These are phyloP conservation scores for Solanum hybrid DNA, from an alignment of 305 asterid genomes.

Conservation along the genomic window DNA sequence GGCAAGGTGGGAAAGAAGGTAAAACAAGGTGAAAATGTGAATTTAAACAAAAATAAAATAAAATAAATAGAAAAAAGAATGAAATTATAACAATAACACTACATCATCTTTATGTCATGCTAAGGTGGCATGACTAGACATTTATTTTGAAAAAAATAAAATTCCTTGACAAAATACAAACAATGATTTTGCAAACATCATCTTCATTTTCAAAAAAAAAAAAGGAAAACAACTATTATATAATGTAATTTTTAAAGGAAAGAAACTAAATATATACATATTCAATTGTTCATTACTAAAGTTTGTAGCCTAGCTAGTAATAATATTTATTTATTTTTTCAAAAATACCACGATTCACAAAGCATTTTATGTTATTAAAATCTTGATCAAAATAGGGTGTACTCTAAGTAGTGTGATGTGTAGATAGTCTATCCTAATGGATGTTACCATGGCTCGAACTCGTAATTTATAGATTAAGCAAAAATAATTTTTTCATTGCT, in stretches of 20 bases:
- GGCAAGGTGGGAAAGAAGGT: no score
- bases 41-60: not conserved
- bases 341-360: not conserved
- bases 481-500: not conserved
- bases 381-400: not conserved
- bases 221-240: not conserved
- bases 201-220: not conserved
- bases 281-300: not conserved
- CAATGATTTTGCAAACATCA: not conserved
- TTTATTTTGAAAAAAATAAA: not conserved
- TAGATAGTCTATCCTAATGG: not conserved
- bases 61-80: not conserved
- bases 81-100: not conserved
- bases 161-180: not conserved
- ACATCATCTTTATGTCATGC: not conserved
- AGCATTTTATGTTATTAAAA: no score
- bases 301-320: not conserved
- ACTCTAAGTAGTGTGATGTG: not conserved
- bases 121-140: not conserved
- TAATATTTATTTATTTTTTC: no score
- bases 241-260: not conserved
- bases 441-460: not conserved
- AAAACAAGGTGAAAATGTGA: not conserved
- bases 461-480: not conserved
- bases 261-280: not conserved